A percentile compares a stretch with the other conserved stretches of the same genome.
Evolutionary conservation across 1,284 basidiomycete genomes (phyloP).

Genomic region (Crucibulum parvulum): DNA sequence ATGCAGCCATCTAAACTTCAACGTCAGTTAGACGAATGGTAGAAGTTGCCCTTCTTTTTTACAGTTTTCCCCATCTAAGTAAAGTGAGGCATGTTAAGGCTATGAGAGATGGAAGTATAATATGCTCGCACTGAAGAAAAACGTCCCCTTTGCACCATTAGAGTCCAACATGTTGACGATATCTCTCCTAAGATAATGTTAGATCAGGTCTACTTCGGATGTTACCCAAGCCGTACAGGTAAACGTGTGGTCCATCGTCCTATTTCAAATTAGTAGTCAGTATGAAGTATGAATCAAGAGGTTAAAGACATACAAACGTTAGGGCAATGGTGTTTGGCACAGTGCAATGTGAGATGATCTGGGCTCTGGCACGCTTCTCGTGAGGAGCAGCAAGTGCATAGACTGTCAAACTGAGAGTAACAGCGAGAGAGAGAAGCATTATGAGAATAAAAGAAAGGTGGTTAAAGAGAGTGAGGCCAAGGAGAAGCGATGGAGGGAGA

Average conservation of each 20-base stretch:
- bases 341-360: conserved; percentile 31
- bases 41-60: conserved; percentile 23
- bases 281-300: not conserved
- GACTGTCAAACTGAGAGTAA: not conserved
- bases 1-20: conserved; percentile 50
- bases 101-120: not conserved
- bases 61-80: conserved; percentile 44
- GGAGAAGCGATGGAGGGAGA: too few relatives aligned
- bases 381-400: not conserved
- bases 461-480: too few relatives aligned
- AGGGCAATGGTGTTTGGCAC: conserved; percentile 40
- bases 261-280: conserved; percentile 4
- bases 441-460: too few relatives aligned
- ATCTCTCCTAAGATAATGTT: conserved; percentile 31
- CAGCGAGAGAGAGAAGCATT: too few relatives aligned
- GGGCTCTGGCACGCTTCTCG: conserved; percentile 8
- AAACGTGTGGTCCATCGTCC: conserved; percentile 50
- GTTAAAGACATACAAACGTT: conserved; percentile 43
- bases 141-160: conserved; percentile 53
- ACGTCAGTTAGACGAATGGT: not conserved
- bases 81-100: not conserved
- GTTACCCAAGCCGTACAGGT: conserved; percentile 11
- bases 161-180: conserved; percentile 43
- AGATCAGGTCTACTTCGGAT: not conserved
- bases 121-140: conserved; percentile 54